Percentiles rank a stretch among this genome's conserved stretches.
phyloP scores from a whole-genome alignment of 2,329 filamentous ascomycete genomes.

The Samsoniella hepiali region DNA sequence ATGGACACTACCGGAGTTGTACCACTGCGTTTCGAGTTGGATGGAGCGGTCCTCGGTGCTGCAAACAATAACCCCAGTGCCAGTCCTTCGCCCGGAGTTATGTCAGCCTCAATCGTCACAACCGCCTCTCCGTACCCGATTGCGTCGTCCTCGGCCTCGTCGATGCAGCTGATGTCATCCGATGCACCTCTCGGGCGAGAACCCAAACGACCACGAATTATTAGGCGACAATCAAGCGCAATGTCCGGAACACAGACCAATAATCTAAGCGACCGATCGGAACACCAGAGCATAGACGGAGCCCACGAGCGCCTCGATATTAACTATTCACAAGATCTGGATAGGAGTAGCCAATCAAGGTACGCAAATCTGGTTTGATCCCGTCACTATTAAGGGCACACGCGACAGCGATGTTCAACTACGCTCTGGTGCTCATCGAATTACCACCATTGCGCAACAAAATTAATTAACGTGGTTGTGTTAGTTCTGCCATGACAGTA shows the following conservation, averaged over 20 bases:
- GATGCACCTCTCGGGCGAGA: background rate
- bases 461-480: background rate
- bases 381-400: background rate
- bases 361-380: background rate
- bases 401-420: too few relatives aligned
- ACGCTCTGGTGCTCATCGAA: background rate
- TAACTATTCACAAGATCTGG: background rate
- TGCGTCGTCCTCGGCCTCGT: background rate
- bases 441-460: background rate
- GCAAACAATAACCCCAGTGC: background rate
- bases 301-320: background rate
- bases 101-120: background rate
- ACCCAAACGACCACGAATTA: constrained; percentile 1
- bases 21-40: background rate
- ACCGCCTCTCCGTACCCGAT: background rate
- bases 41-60: background rate
- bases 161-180: background rate
- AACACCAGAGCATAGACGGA: background rate
- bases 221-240: background rate
- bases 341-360: constrained; percentile 2
- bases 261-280: background rate
- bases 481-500: background rate
- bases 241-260: background rate
- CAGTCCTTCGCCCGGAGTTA: background rate
- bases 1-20: constrained; percentile 2